phyloP scores from a whole-genome alignment of 257 asterid genomes.

The Nemophila menziesii region DNA sequence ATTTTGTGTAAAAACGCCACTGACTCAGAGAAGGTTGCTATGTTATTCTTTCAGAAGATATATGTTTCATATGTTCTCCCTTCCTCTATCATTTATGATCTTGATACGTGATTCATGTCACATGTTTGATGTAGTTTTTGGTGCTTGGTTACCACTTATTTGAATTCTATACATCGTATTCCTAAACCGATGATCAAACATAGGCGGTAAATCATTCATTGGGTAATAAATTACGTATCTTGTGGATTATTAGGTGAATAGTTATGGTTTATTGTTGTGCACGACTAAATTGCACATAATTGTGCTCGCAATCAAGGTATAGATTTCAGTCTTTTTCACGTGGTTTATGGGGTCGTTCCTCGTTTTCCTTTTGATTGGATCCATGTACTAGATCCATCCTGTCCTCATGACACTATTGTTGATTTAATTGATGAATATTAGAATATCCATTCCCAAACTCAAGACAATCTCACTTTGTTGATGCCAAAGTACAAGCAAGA shows the following conservation, averaged over 20 bases:
- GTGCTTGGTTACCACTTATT: not conserved
- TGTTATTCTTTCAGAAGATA: not conserved
- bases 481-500: too few relatives aligned
- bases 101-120: not conserved
- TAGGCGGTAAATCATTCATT: not conserved
- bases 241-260: not conserved
- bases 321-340: not conserved
- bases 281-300: not conserved
- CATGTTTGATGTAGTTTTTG: not conserved
- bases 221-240: not conserved
- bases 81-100: not conserved
- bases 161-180: not conserved
- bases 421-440: too few relatives aligned
- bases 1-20: not conserved
- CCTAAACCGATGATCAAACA: not conserved
- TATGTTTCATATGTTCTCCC: constrained; percentile 1
- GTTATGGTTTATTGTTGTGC: not conserved
- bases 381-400: too few relatives aligned
- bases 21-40: not conserved
- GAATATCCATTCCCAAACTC: too few relatives aligned
- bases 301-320: not conserved
- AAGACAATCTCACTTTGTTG: too few relatives aligned
- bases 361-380: too few relatives aligned
- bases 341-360: too few relatives aligned
- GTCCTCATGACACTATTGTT: too few relatives aligned